These are phyloP conservation scores for Eucalyptus dawsonii DNA, from an alignment of 345 rosid genomes.

Conservation along the genomic window DNA sequence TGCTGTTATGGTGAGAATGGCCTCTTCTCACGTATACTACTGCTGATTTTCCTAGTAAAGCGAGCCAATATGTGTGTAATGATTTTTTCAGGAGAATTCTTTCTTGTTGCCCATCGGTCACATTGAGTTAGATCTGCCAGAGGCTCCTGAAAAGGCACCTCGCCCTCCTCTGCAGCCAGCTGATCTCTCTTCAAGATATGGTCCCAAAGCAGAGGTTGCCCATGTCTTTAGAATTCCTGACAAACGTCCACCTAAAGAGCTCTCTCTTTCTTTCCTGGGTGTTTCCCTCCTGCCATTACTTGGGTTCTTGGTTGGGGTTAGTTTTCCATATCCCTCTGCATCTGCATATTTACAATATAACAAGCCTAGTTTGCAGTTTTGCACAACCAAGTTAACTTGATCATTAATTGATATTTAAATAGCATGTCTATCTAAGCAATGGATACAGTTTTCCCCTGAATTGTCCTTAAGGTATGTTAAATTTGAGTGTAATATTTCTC, in stretches of 20 bases:
- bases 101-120: slow-evolving; percentile 54
- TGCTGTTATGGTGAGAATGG: slow-evolving; percentile 66
- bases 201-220: slow-evolving; percentile 76
- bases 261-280: slow-evolving; percentile 82
- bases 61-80: background rate
- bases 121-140: slow-evolving; percentile 82
- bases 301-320: slow-evolving; percentile 85
- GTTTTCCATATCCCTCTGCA: slow-evolving; percentile 3
- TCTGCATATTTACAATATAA: background rate
- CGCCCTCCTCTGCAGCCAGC: slow-evolving; percentile 50
- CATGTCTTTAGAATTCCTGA: slow-evolving; percentile 90
- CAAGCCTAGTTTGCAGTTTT: background rate
- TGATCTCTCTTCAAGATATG: slow-evolving; percentile 64
- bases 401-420: background rate
- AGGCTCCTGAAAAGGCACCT: slow-evolving; percentile 86
- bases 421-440: background rate
- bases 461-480: background rate
- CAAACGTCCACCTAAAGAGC: slow-evolving; percentile 70
- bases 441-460: background rate
- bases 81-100: slow-evolving; percentile 68
- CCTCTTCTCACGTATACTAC: background rate
- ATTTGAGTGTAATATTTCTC: background rate
- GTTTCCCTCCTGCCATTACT: slow-evolving; percentile 58
- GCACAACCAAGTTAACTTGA: background rate
- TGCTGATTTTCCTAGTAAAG: background rate